These are phyloP conservation scores for Chaetomiaceae sp. DNA, from an alignment of 2,329 filamentous ascomycete genomes.

Conservation along the genomic window DNA sequence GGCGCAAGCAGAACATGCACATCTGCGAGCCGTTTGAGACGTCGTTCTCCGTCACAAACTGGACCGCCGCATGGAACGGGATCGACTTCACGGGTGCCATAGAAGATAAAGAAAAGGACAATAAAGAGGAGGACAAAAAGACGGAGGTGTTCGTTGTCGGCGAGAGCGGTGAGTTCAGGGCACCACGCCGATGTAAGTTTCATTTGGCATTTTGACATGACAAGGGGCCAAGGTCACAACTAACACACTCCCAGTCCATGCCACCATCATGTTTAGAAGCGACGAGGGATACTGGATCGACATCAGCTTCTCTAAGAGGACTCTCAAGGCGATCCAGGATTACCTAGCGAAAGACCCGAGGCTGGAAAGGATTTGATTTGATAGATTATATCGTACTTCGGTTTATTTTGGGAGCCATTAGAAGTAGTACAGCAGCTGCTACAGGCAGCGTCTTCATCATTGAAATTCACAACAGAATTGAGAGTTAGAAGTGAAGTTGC, in stretches of 20 bases:
- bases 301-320: background rate
- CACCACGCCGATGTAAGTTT: background rate
- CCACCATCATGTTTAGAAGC: background rate
- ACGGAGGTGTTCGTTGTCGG: background rate
- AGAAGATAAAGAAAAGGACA: background rate
- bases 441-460: too few species aligned
- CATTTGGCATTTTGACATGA: background rate
- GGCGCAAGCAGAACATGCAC: background rate
- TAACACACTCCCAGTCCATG: background rate
- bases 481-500: too few species aligned
- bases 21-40: background rate
- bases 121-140: background rate
- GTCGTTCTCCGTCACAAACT: background rate
- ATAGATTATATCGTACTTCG: too few species aligned
- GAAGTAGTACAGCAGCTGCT: too few species aligned
- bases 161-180: background rate
- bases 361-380: background rate
- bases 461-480: too few species aligned
- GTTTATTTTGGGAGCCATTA: too few species aligned
- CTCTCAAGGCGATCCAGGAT: background rate
- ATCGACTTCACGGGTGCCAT: background rate
- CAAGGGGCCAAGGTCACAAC: background rate
- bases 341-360: background rate
- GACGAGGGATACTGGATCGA: background rate
- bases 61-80: background rate